Evolutionary conservation across 306 rosid genomes (phyloP), one percentile per base, ranked within the genome.

Genomic region (Pterocarpus macrocarpus): DNA sequence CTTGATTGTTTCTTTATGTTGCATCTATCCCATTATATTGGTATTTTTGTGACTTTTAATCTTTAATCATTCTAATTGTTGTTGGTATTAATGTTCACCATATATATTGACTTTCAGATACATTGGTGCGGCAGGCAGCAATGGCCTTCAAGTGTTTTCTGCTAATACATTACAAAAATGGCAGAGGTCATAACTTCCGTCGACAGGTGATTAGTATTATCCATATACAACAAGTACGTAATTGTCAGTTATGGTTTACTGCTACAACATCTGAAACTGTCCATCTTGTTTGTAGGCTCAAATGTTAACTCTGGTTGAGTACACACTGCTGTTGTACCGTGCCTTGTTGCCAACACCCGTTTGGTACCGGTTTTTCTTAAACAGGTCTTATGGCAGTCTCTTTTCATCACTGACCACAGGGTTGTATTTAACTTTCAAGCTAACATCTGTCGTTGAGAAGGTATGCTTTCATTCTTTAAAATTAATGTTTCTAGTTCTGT

Each of bases 381-480:
- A 94, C 90, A 90, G 88, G 81, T 93, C 91, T 28, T 81, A 89
- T 73, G 97, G 98, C 49, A 87, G 98, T 87, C 96, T 94, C 83
- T 94, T 94, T 80, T 94, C 98, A 33, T 94, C 98, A 59, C 89
- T 94, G 76, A 91, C 88, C 30, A 94, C 98, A 2, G 98, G 98
- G 68, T 84, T 94, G 75, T 94, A 94, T 92, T 79, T 94, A 81
- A 94, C 98, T 39, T 92, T 92, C 82, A 94, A 94, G 96, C 90
- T 94, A 43, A 94, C 97, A 47, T 90, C 97, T 67, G 87, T 88
- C 38, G 89, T 94, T 80, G 94, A 94, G 88, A 94, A 92, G 97
- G 98, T 94, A 83, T 62, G 67, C 12, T 79, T 70, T 75, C 79
- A 2, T 7, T 66, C 56, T 47, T 61, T 58, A 12, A 43, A 44